A percentile compares a stretch with the other conserved stretches of the same genome.
Evolutionary conservation across 2,329 filamentous ascomycete species (phyloP).

Genomic region (Aspergillus quadricinctus): DNA sequence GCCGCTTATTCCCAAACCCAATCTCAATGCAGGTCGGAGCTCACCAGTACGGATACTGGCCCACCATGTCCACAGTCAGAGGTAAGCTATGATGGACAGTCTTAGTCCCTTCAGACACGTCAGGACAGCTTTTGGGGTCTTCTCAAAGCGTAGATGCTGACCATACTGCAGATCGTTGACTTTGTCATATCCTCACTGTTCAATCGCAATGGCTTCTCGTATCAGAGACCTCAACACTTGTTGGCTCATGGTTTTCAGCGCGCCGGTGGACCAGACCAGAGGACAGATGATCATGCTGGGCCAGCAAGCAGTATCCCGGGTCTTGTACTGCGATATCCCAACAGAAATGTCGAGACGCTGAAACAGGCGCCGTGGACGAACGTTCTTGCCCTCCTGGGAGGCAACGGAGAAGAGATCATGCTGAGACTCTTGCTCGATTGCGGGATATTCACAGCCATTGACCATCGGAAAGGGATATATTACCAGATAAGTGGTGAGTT

Average conservation of each 20-base stretch:
- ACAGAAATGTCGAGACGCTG: constrained; percentile 64
- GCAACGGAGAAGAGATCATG: constrained; percentile 72
- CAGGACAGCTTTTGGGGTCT: neutral
- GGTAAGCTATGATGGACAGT: constrained; percentile 41
- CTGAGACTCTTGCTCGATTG: constrained; percentile 71
- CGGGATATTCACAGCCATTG: constrained; percentile 66
- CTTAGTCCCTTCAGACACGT: neutral
- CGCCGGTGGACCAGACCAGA: constrained; percentile 24
- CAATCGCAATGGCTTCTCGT: constrained; percentile 47
- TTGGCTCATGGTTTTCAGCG: constrained; percentile 79
- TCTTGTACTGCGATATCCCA: constrained; percentile 60
- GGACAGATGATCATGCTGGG: constrained; percentile 24
- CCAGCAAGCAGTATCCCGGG: constrained; percentile 57
- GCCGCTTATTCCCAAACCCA: constrained; percentile 61
- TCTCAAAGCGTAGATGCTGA: neutral
- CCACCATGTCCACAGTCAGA: constrained; percentile 58
- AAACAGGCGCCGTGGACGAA: constrained; percentile 71
- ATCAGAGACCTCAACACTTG: constrained; percentile 63
- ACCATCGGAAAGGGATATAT: constrained; percentile 60
- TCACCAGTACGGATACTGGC: constrained; percentile 32
- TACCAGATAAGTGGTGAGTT: constrained; percentile 71
- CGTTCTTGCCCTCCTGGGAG: constrained; percentile 68
- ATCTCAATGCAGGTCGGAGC: constrained; percentile 39
- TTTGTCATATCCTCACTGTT: constrained; percentile 77
- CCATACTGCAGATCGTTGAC: constrained; percentile 60